Evolutionary conservation across 2,329 filamentous ascomycete species (phyloP).

Genomic region (Paecilomyces fulvus): DNA sequence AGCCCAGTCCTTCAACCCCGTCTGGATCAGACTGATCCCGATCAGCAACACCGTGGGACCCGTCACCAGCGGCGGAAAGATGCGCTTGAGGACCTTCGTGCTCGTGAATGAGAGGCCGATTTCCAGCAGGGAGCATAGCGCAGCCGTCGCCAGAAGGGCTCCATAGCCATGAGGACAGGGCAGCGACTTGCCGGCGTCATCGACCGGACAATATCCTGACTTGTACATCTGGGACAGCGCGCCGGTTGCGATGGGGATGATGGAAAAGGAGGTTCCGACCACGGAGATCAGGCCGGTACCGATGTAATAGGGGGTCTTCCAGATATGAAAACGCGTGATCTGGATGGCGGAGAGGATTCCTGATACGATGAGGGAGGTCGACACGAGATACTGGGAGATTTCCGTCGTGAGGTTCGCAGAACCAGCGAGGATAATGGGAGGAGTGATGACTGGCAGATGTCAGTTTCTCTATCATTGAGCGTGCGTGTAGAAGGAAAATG

Average conservation of each 20-base stretch:
- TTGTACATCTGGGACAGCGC: constrained; percentile 56
- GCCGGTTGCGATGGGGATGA: constrained; percentile 55
- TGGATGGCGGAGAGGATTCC: constrained; percentile 58
- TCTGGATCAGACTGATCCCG: constrained; percentile 54
- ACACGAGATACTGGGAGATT: constrained; percentile 57
- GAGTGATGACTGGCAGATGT: constrained; percentile 44
- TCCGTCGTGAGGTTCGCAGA: constrained; percentile 48
- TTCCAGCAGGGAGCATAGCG: constrained; percentile 46
- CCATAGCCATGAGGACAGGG: constrained; percentile 61
- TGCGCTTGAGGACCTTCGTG: constrained; percentile 48
- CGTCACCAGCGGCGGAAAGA: constrained; percentile 62
- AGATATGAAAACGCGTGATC: constrained; percentile 58
- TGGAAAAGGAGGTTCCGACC: constrained; percentile 60
- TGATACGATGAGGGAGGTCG: constrained; percentile 59
- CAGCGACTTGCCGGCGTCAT: constrained; percentile 47
- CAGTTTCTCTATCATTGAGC: constrained; percentile 1
- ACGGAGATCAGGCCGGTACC: constrained; percentile 61
- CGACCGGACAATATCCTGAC: constrained; percentile 54
- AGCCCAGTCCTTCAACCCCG: constrained; percentile 61
- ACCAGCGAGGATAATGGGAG: constrained; percentile 55
- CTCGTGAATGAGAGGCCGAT: constrained; percentile 58
- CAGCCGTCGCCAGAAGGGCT: constrained; percentile 51
- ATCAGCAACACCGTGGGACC: constrained; percentile 61
- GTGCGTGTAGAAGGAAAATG: background rate
- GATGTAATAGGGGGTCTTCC: constrained; percentile 53